phyloP scores from a whole-genome alignment of 192 early-diverging fungal genomes.

The Lobosporangium transversale region DNA sequence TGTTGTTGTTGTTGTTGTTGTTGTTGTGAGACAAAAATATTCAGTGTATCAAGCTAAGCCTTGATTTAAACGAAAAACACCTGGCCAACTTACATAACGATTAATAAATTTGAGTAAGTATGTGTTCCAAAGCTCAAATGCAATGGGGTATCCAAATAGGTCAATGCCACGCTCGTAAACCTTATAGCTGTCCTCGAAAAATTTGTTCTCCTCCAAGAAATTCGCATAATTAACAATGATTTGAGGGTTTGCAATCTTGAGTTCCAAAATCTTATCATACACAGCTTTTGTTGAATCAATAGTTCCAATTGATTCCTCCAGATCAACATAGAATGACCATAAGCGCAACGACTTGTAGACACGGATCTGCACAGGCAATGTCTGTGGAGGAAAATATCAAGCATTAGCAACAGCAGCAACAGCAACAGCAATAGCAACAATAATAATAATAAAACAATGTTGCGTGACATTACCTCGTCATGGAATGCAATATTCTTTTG shows the following conservation, averaged over 20 bases:
- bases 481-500: constrained; percentile 70
- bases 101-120: constrained; percentile 89
- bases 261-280: constrained; percentile 93
- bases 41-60: too few species aligned
- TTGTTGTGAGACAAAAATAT: too few species aligned
- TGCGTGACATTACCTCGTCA: constrained; percentile 69
- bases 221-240: constrained; percentile 95
- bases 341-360: constrained; percentile 88
- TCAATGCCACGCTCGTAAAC: constrained; percentile 97
- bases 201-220: constrained; percentile 89
- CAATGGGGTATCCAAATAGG: constrained; percentile 95
- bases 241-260: constrained; percentile 95
- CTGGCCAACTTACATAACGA: constrained; percentile 82
- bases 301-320: constrained; percentile 91
- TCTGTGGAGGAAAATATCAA: constrained; percentile 16
- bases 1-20: too few species aligned
- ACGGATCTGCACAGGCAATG: constrained; percentile 76
- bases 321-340: constrained; percentile 95
- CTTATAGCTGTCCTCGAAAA: constrained; percentile 95
- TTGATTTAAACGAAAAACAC: too few species aligned
- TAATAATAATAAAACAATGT: neutral
- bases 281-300: constrained; percentile 81
- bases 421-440: too few species aligned
- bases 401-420: too few species aligned
- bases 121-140: constrained; percentile 97